Base-by-base conservation (phyloP, 106 monocot species). In the Vanilla planifolia region DNA sequence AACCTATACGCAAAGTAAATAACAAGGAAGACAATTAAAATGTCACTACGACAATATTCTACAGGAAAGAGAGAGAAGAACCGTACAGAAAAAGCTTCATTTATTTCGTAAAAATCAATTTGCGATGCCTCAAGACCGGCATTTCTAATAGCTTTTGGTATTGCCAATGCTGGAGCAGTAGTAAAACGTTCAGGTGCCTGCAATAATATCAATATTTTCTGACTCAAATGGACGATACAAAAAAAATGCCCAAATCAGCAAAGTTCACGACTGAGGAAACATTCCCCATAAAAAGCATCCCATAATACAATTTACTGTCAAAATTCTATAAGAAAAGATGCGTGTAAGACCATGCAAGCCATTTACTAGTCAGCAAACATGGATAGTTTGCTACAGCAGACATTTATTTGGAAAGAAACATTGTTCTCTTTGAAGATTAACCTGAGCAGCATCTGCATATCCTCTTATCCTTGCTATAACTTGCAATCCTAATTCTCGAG, bases 61-160 rank as follows among this genome's bases (percentile, higher is more conserved):
- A 27, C 4, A 46, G 9, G 40, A 52, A 34, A 16, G 14, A 16
- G 16, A 48, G n/a, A 52, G 21, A 9, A 34, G 22, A 24, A 35
- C 68, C 90, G 53, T 70, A 95, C 95, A 59, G 95, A 80, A 68
- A 95, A 95, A n/a, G 95, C 95, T 78, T 95, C 95, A 65, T 95
- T 95, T 64, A 95, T 95, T 84, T 95, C 95, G 68, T 95, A 95
- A 76, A 70, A 95, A 74, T 95, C 95, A 65, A 95, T 79, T 76
- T 83, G 90, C 45, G 81, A 86, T 43, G 95, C 70, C 16, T 80
- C 79, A 71, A 95, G 66, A 19, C 90, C 84, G 59, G 95, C 90
- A 72, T 84, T 83, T 26, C 87, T 78, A 63, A 96, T 75, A 35
- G 95, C 95, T 59, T 96, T 96, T 17, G 90, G 95, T 63, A 96